Percentiles rank a stretch among this genome's conserved stretches.
These are phyloP conservation scores for Pyropia yezoensis DNA, from an alignment of 23 red algal genomes.

Conservation along the genomic window DNA sequence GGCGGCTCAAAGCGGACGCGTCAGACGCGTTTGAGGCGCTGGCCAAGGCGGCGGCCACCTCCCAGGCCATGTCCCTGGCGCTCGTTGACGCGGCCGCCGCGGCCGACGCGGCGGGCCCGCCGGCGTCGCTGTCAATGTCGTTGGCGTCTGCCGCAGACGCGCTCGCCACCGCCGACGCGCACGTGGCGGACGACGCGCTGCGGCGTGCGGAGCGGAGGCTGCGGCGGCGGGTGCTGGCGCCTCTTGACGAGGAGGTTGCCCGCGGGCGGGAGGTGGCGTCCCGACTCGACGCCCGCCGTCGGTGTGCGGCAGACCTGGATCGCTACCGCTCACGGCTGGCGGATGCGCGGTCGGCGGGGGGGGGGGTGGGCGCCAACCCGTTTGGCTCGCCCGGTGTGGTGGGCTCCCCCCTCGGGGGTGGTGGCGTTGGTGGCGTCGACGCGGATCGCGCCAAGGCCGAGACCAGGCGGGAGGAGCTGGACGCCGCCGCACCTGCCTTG, in stretches of 20 bases:
- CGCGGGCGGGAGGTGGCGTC: conserved; percentile 19
- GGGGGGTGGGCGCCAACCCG: neutral
- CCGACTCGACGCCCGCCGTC: conserved; percentile 36
- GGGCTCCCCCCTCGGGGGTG: neutral
- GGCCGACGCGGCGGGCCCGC: neutral
- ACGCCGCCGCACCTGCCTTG: conserved; percentile 20
- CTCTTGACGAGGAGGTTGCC: conserved; percentile 29
- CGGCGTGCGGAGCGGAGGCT: conserved; percentile 33
- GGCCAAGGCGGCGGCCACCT: conserved; percentile 14
- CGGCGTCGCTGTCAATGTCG: neutral
- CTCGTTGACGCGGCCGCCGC: conserved; percentile 21
- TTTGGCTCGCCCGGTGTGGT: no score
- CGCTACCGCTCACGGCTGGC: conserved; percentile 42
- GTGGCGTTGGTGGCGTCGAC: neutral
- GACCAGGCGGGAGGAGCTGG: conserved; percentile 47
- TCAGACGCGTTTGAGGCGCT: conserved; percentile 52
- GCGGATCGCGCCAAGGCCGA: conserved; percentile 43
- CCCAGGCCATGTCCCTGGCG: conserved; percentile 13
- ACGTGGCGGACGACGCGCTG: conserved; percentile 42
- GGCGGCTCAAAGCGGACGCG: conserved; percentile 28
- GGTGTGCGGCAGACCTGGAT: conserved; percentile 29
- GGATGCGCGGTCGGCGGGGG: neutral
- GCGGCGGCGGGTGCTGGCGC: conserved; percentile 44
- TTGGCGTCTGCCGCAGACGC: conserved; percentile 24
- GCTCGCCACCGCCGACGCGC: conserved; percentile 29